These are phyloP conservation scores for Albatrellus sp. DNA, from an alignment of 1,284 basidiomycete genomes.

Conservation along the genomic window DNA sequence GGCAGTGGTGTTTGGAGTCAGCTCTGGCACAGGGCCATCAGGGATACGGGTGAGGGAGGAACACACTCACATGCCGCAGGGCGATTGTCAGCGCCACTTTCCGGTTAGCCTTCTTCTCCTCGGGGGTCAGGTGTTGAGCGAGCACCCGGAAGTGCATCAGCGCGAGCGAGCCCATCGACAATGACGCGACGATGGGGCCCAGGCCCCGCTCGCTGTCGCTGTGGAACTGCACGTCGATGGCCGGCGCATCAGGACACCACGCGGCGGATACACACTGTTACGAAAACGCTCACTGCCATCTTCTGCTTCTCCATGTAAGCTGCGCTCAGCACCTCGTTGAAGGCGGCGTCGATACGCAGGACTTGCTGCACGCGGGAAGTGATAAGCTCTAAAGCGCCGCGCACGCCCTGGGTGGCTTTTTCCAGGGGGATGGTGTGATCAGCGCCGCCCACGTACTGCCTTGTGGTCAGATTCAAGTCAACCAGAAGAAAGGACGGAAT, in stretches of 20 bases:
- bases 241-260: not conserved
- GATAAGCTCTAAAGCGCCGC: slow-evolving; percentile 44
- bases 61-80: slow-evolving; percentile 48
- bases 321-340: slow-evolving; percentile 70
- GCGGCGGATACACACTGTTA: not conserved
- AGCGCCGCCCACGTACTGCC: slow-evolving; percentile 62
- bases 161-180: slow-evolving; percentile 61
- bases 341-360: slow-evolving; percentile 19
- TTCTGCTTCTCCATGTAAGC: slow-evolving; percentile 74
- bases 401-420: slow-evolving; percentile 41
- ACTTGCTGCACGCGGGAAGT: slow-evolving; percentile 30
- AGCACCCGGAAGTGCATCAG: slow-evolving; percentile 60
- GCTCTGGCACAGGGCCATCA: too few species aligned
- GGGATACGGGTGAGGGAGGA: not conserved
- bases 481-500: not conserved
- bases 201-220: slow-evolving; percentile 63
- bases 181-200: slow-evolving; percentile 57
- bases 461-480: not conserved
- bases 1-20: not conserved
- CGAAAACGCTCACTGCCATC: slow-evolving; percentile 52
- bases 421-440: slow-evolving; percentile 56
- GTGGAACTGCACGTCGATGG: slow-evolving; percentile 51
- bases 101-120: slow-evolving; percentile 18
- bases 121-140: slow-evolving; percentile 18
- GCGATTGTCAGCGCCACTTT: slow-evolving; percentile 37